Percentiles rank a stretch among this genome's conserved stretches.
Evolutionary conservation across 202 grass and related monocot genomes (phyloP).

Genomic region (Setaria viridis): DNA sequence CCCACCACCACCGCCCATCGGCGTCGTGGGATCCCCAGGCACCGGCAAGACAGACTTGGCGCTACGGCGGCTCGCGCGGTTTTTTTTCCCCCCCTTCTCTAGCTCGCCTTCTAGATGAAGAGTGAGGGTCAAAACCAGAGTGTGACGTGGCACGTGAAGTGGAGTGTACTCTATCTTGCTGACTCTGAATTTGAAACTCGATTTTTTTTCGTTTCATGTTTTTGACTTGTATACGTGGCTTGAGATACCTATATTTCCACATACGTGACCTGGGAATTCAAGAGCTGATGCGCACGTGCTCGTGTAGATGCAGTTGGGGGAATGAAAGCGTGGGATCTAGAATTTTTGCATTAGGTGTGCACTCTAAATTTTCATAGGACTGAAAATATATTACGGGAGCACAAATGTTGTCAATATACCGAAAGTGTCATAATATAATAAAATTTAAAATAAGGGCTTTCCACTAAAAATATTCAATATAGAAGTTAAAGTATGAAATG

Average conservation of each 20-base stretch:
- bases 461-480: no score
- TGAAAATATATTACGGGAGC: no score
- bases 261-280: not conserved
- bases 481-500: no score
- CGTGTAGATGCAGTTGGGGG: no score
- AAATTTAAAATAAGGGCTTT: no score
- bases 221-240: not conserved
- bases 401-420: no score
- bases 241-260: not conserved
- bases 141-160: not conserved
- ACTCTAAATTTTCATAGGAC: no score
- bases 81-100: no score
- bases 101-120: not conserved
- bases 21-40: not conserved
- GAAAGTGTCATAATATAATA: no score
- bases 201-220: not conserved
- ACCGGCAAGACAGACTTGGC: not conserved
- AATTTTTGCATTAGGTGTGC: no score
- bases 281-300: not conserved
- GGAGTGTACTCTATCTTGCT: not conserved
- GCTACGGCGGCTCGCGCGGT: not conserved
- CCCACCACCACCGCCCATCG: not conserved
- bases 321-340: no score
- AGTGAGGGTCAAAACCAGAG: not conserved
- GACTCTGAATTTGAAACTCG: not conserved